These are phyloP conservation scores for Teratosphaeria viscida DNA, from an alignment of 2,329 filamentous ascomycete species.

Conservation along the genomic window DNA sequence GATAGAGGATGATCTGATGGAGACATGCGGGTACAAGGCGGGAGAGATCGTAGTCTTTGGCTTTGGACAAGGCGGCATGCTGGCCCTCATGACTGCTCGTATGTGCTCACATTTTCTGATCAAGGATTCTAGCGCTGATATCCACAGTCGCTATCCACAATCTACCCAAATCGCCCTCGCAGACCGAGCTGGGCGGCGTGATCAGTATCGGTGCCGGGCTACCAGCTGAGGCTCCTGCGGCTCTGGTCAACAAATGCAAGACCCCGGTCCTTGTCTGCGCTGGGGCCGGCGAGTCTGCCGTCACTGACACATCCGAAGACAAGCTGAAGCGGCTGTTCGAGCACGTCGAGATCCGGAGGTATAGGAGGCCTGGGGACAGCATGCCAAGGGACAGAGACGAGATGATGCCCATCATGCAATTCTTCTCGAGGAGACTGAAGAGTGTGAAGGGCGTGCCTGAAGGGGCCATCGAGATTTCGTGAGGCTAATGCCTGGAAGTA, in stretches of 20 bases:
- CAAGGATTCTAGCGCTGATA: background rate
- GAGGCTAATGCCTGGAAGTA: background rate
- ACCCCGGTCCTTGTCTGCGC: slow-evolving; percentile 56
- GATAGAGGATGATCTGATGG: slow-evolving; percentile 34
- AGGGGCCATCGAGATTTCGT: slow-evolving; percentile 40
- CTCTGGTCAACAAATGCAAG: slow-evolving; percentile 41
- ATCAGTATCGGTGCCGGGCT: slow-evolving; percentile 54
- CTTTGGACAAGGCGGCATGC: slow-evolving; percentile 49
- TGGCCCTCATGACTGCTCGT: slow-evolving; percentile 36
- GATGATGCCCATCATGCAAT: slow-evolving; percentile 84
- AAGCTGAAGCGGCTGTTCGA: slow-evolving; percentile 44
- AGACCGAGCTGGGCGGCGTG: slow-evolving; percentile 44
- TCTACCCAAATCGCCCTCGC: slow-evolving; percentile 3
- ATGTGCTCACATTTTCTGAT: slow-evolving; percentile 8
- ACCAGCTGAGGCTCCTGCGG: slow-evolving; percentile 37
- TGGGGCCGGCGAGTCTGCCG: slow-evolving; percentile 38
- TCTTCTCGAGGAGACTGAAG: slow-evolving; percentile 55
- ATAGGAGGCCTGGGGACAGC: slow-evolving; percentile 59
- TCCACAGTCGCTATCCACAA: slow-evolving; percentile 10
- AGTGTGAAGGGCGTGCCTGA: slow-evolving; percentile 44
- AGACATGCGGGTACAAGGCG: slow-evolving; percentile 39
- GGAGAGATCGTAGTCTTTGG: slow-evolving; percentile 46
- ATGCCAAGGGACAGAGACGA: slow-evolving; percentile 82
- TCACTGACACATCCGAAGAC: slow-evolving; percentile 55
- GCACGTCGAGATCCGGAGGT: slow-evolving; percentile 57